Base-by-base conservation (phyloP, 2,329 filamentous ascomycete genomes). In the Neofusicoccum parvum region DNA sequence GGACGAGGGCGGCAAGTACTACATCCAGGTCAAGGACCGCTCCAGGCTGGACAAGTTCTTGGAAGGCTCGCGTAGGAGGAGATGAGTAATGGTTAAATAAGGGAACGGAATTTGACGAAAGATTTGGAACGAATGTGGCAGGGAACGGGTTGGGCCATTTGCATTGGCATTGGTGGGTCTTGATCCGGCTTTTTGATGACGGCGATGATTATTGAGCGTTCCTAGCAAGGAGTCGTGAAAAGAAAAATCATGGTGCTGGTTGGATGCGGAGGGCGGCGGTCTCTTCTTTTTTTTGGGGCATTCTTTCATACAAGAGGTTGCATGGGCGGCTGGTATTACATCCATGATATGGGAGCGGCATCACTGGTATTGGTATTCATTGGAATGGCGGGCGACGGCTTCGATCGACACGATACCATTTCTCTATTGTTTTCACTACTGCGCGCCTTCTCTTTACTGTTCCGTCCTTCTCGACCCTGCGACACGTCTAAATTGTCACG, bases 1-100 rank as follows among this genome's bases (percentile, higher is more conserved):
- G 14, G 90, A 91, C 69, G 87, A 89, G 60, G 89, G 89, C 32
- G 94, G 94, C 34, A 87, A 88, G 65, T 99, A 95, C 79, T 98
- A 60, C 46, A 62, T 65, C n/a, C 64, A 65, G 17, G 56, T 49
- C n/a, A 65, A 65, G 64, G 64, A 65, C 17, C 54, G 54, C 14
- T 54, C 53, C n/a, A 43, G 64, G 32, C 20, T 65, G 45, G 56
- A 62, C 10, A 60, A 32, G 46, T 65, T 65, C 23, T n/a, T 65
- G 45, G 63, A 39, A 34, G 45, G 51, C 5, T 23, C 51, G 27
- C 37, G 56, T 10, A 39, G 56, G 36, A n/a, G 64, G 46, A 65
- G 56, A 60, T 60, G 43, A 60, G 32, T 3, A 23, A 37, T 37
- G 36, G n/a, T 1, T 9, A 14, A 46, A 20, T 2, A 48, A 20